These are phyloP conservation scores for Penicillium sp. DNA, from an alignment of 2,329 filamentous ascomycete genomes.

Conservation along the genomic window DNA sequence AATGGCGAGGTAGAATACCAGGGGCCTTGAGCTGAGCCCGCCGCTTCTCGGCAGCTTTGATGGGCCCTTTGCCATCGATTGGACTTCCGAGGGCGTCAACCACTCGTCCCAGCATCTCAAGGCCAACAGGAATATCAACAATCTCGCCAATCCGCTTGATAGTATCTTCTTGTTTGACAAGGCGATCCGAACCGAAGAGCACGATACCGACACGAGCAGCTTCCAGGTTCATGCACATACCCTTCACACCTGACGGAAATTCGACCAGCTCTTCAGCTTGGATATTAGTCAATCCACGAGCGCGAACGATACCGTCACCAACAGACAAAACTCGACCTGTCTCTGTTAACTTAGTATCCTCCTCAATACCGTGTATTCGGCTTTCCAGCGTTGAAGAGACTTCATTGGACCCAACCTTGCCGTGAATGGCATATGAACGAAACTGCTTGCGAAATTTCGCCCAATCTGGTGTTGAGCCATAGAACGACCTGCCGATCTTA, in stretches of 20 bases:
- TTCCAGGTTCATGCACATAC: constrained; percentile 99
- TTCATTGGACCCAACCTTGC: constrained; percentile 94
- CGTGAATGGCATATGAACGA: not conserved
- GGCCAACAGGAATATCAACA: constrained; percentile 94
- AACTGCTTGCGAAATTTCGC: not conserved
- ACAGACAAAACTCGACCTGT: constrained; percentile 97
- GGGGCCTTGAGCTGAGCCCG: constrained; percentile 99
- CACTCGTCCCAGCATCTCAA: constrained; percentile 93
- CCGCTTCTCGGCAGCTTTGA: constrained; percentile 87
- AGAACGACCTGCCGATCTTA: not conserved
- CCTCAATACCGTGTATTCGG: constrained; percentile 95
- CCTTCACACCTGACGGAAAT: constrained; percentile 87
- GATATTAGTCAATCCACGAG: constrained; percentile 98
- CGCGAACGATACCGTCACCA: constrained; percentile 99
- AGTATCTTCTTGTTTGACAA: constrained; percentile 98
- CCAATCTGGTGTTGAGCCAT: not conserved
- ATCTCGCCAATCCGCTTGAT: constrained; percentile 99
- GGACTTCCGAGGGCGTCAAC: constrained; percentile 98
- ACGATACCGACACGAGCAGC: constrained; percentile 99
- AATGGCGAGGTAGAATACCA: constrained; percentile 94
- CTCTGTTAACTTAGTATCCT: constrained; percentile 93
- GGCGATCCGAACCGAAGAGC: constrained; percentile 99
- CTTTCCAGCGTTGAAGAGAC: constrained; percentile 99
- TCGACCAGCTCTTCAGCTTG: constrained; percentile 99
- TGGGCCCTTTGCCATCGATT: constrained; percentile 97